phyloP scores from a whole-genome alignment of 1,139 yeast genomes.

The Taphrina flavorubra region DNA sequence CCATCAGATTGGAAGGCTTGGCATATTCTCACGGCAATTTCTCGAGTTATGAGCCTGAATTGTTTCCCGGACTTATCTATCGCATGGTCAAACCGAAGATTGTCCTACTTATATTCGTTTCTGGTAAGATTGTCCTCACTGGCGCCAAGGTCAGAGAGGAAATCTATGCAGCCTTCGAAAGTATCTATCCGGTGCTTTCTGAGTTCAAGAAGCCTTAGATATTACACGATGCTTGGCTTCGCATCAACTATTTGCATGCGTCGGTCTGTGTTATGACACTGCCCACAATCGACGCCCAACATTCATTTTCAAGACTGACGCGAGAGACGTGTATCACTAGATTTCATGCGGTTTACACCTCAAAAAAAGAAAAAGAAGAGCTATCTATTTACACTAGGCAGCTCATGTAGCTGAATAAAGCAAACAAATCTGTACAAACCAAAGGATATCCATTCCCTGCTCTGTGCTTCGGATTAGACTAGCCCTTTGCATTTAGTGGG shows the following conservation, averaged over 20 bases:
- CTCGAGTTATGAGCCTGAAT: constrained; percentile 92
- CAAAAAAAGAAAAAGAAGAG: constrained; percentile 1
- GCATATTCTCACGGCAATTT: constrained; percentile 99
- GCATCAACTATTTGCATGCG: constrained; percentile 12
- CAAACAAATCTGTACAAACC: neutral
- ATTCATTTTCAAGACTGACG: constrained; percentile 6
- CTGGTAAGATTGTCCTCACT: constrained; percentile 95
- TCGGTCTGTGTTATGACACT: constrained; percentile 19
- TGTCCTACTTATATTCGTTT: constrained; percentile 90
- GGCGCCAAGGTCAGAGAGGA: constrained; percentile 99
- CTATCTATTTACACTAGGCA: neutral
- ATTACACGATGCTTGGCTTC: constrained; percentile 7
- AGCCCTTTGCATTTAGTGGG: too few species aligned
- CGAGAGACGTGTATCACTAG: constrained; percentile 11
- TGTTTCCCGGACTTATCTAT: constrained; percentile 97
- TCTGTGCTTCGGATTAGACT: neutral
- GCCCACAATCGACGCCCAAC: constrained; percentile 18
- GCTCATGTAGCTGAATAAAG: constrained; percentile 15
- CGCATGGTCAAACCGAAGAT: constrained; percentile 99
- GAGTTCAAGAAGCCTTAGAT: constrained; percentile 76
- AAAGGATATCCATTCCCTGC: neutral
- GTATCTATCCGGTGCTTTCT: constrained; percentile 96
- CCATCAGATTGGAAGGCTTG: constrained; percentile 94
- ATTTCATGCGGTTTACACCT: neutral
- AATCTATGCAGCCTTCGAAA: constrained; percentile 93